These are phyloP conservation scores for Linderina pennispora DNA, from an alignment of 192 early-diverging fungal genomes.

Conservation along the genomic window DNA sequence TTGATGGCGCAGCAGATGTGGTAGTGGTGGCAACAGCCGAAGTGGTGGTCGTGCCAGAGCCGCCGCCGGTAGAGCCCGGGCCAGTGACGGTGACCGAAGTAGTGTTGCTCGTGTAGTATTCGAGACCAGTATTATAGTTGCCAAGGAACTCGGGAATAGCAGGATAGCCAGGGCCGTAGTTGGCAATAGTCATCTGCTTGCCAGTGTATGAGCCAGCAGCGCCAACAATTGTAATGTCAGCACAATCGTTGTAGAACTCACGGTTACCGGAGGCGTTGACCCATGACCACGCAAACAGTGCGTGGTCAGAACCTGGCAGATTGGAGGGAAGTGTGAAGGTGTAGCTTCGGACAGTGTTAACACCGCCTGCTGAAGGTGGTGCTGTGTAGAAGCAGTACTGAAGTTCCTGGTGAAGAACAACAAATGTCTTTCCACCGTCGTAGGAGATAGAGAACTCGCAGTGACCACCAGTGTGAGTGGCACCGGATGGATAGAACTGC, in stretches of 20 bases:
- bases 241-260: conserved; percentile 63
- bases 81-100: conserved; percentile 2
- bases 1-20: too few relatives aligned
- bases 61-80: too few relatives aligned
- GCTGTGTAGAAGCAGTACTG: conserved; percentile 17
- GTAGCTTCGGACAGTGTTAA: conserved; percentile 6
- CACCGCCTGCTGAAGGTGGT: conserved; percentile 1
- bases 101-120: conserved; percentile 7
- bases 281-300: conserved; percentile 58
- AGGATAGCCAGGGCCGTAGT: conserved; percentile 46
- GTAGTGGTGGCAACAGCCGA: too few relatives aligned
- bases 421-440: conserved; percentile 32
- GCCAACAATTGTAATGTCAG: conserved; percentile 42
- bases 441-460: conserved; percentile 47
- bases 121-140: conserved; percentile 16
- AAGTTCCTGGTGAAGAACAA: conserved; percentile 33
- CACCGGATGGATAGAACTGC: conserved; percentile 20
- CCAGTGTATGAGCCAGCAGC: conserved; percentile 19
- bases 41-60: too few relatives aligned
- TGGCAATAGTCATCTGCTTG: conserved; percentile 39
- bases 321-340: conserved; percentile 12
- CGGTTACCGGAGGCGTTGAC: conserved; percentile 59
- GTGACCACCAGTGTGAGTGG: conserved; percentile 47
- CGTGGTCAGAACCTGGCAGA: conserved; percentile 24
- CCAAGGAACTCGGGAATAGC: conserved; percentile 41